These are phyloP conservation scores for Daldinia caldariorum DNA, from an alignment of 495 filamentous ascomycete species.

Conservation along the genomic window DNA sequence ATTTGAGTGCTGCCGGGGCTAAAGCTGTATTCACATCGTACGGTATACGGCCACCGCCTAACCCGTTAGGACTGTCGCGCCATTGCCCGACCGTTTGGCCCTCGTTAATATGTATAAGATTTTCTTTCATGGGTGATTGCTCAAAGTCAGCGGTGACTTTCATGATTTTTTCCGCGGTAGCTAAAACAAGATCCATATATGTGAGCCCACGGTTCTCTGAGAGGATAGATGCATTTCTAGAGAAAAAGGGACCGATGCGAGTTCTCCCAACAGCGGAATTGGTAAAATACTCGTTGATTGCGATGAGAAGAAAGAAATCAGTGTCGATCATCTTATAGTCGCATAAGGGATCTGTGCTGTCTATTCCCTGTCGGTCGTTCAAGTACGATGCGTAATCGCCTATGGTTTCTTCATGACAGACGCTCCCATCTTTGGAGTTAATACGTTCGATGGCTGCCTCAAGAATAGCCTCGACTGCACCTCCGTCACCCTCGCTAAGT, in stretches of 20 bases:
- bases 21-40: slow-evolving; percentile 74
- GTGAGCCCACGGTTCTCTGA: slow-evolving; percentile 60
- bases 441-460: slow-evolving; percentile 67
- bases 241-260: slow-evolving; percentile 58
- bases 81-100: slow-evolving; percentile 69
- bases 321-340: slow-evolving; percentile 74
- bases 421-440: slow-evolving; percentile 66
- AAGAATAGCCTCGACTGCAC: slow-evolving; percentile 70
- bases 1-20: slow-evolving; percentile 67
- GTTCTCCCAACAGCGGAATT: slow-evolving; percentile 55
- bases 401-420: slow-evolving; percentile 73
- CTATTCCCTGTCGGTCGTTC: slow-evolving; percentile 63
- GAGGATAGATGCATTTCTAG: slow-evolving; percentile 58
- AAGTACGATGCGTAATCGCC: slow-evolving; percentile 72
- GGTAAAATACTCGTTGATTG: slow-evolving; percentile 69
- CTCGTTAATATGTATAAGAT: slow-evolving; percentile 66
- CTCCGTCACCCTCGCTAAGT: slow-evolving; percentile 64
- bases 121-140: slow-evolving; percentile 51
- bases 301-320: slow-evolving; percentile 68
- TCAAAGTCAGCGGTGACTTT: slow-evolving; percentile 63
- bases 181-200: slow-evolving; percentile 61
- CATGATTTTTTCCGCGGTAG: slow-evolving; percentile 68
- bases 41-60: slow-evolving; percentile 70
- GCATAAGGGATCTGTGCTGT: slow-evolving; percentile 63
- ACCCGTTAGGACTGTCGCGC: slow-evolving; percentile 68